Conservation (phyloP, 2,329 filamentous ascomycete genomes). For the Hirsutella minnesotensis region DNA sequence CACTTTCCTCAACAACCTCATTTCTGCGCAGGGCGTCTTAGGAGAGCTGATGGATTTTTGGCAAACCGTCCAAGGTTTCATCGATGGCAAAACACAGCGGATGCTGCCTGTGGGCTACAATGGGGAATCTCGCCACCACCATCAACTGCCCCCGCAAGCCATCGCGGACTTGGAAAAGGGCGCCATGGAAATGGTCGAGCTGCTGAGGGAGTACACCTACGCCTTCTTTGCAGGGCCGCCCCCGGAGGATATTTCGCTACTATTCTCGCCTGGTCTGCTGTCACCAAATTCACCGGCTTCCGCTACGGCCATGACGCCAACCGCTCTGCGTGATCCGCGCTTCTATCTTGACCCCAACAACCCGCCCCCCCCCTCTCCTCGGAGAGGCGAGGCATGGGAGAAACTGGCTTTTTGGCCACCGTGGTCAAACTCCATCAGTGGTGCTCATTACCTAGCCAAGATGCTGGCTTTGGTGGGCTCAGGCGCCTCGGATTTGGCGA, state of each 20-base stretch:
- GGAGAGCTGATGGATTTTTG: slow-evolving; percentile 90
- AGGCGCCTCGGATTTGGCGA: slow-evolving; percentile 75
- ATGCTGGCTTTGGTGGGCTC: slow-evolving; percentile 75
- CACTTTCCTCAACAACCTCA: slow-evolving; percentile 57
- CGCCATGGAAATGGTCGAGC: slow-evolving; percentile 67
- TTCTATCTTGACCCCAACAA: slow-evolving; percentile 74
- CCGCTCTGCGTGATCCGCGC: slow-evolving; percentile 53
- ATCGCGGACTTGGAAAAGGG: slow-evolving; percentile 64
- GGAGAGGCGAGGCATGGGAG: slow-evolving; percentile 77
- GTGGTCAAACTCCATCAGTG: slow-evolving; percentile 80
- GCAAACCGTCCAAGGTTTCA: slow-evolving; percentile 83
- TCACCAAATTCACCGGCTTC: slow-evolving; percentile 47
- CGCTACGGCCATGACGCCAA: slow-evolving; percentile 32
- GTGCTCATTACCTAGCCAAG: slow-evolving; percentile 79
- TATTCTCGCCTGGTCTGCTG: slow-evolving; percentile 69
- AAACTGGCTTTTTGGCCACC: slow-evolving; percentile 95
- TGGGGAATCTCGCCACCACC: slow-evolving; percentile 69
- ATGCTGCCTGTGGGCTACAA: slow-evolving; percentile 71
- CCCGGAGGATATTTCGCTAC: slow-evolving; percentile 76
- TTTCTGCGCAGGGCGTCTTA: slow-evolving; percentile 70
- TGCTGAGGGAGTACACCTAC: slow-evolving; percentile 68
- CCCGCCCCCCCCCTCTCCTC: slow-evolving; percentile 64
- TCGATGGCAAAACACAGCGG: slow-evolving; percentile 73
- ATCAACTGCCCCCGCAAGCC: slow-evolving; percentile 62
- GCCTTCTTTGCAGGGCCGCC: slow-evolving; percentile 81